Conservation (phyloP, 2,329 filamentous ascomycete genomes). For the Aspergillus fischeri region DNA sequence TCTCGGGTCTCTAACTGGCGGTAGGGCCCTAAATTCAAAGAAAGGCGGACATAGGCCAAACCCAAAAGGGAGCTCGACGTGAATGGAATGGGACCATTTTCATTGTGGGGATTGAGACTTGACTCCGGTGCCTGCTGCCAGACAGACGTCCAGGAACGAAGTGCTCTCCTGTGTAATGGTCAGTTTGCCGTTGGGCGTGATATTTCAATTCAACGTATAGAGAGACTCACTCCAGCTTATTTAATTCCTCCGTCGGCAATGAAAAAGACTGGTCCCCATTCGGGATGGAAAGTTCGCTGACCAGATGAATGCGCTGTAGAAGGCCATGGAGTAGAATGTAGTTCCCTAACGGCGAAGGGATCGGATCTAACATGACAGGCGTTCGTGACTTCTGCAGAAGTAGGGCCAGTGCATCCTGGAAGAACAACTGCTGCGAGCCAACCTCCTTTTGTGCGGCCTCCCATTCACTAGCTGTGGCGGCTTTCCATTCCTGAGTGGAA, state of each 20-base stretch:
- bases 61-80: constrained; percentile 30
- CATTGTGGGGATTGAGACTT: constrained; percentile 31
- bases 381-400: constrained; percentile 28
- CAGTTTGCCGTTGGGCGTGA: not conserved
- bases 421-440: constrained; percentile 28
- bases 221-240: constrained; percentile 29
- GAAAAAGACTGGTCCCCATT: constrained; percentile 27
- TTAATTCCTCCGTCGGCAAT: constrained; percentile 30
- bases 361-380: constrained; percentile 25
- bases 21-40: constrained; percentile 54
- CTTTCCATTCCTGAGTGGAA: constrained; percentile 35
- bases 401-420: constrained; percentile 32
- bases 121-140: constrained; percentile 36
- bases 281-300: constrained; percentile 30
- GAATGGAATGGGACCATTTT: constrained; percentile 32
- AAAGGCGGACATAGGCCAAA: constrained; percentile 31
- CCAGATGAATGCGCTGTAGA: constrained; percentile 59
- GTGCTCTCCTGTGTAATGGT: constrained; percentile 22
- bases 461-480: constrained; percentile 29
- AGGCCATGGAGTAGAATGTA: constrained; percentile 69
- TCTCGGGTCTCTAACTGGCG: constrained; percentile 63
- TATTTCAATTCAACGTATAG: not conserved
- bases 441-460: constrained; percentile 25
- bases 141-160: constrained; percentile 32
- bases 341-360: constrained; percentile 55